A percentile compares a stretch with the other conserved stretches of the same genome.
Conservation (phyloP, 495 filamentous ascomycete species). For the Usnea hakonensis region DNA sequence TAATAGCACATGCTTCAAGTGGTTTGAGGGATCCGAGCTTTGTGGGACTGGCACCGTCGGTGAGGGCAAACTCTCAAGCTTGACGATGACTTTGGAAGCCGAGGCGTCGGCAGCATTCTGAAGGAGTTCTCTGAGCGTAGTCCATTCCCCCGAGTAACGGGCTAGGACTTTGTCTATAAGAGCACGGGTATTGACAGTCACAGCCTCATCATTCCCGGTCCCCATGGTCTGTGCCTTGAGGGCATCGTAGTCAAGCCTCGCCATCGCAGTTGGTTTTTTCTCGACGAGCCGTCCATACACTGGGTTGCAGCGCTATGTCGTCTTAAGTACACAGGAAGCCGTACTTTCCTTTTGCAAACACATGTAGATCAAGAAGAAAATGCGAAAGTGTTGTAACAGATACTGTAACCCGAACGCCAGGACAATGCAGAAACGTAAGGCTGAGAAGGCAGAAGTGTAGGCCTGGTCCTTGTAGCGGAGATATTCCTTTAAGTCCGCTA, state of each 20-base stretch:
- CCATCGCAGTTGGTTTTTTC: slow-evolving; percentile 40
- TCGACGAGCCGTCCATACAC: neutral
- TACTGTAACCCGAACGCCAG: neutral
- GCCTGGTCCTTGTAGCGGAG: too few relatives aligned
- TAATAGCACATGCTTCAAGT: slow-evolving; percentile 71
- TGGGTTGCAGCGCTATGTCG: neutral
- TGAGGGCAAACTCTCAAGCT: slow-evolving; percentile 82
- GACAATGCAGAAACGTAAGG: neutral
- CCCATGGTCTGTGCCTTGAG: slow-evolving; percentile 80
- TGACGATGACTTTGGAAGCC: slow-evolving; percentile 80
- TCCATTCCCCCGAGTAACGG: slow-evolving; percentile 90
- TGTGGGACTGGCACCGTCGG: slow-evolving; percentile 63
- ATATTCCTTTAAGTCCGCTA: too few relatives aligned
- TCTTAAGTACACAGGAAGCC: neutral
- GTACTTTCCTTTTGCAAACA: neutral
- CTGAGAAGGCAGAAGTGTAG: neutral
- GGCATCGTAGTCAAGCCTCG: slow-evolving; percentile 66
- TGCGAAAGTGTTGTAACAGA: neutral
- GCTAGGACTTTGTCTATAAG: slow-evolving; percentile 97
- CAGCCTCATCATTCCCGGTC: slow-evolving; percentile 86
- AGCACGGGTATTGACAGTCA: slow-evolving; percentile 94
- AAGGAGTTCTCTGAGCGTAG: slow-evolving; percentile 79
- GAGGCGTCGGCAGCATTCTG: slow-evolving; percentile 97
- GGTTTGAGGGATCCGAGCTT: slow-evolving; percentile 54
- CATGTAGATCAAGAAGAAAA: neutral